Base-by-base conservation (phyloP, 192 early-diverging fungal genomes). In the Phlyctochytrium arcticum region DNA sequence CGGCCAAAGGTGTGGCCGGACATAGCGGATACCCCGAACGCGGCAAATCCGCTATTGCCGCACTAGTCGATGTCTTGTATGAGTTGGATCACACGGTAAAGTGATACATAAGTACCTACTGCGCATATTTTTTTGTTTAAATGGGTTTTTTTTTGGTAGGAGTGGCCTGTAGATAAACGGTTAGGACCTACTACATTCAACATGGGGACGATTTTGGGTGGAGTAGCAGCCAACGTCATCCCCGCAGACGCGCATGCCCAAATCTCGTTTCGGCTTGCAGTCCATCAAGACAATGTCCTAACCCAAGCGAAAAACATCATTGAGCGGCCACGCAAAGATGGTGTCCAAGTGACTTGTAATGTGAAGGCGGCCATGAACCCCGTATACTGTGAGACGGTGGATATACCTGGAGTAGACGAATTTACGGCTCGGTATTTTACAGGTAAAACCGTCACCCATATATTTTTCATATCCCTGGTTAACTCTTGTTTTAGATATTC, bases 181-280 rank as follows among this genome's bases (percentile, higher is more conserved):
- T 71, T 80, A 60, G 78, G 78, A 21, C n/a, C 65, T 35, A 80
- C 78, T 12, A 80, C 78, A 29, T 46, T 80, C 57, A 80, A 80
- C 56, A 64, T 80, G 31, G 78, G 78, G 2, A 57, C 44, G 6
- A 67, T 80, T 54, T 37, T 54, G 21, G 78, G 78, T 35, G 78
- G 78, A 2, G 68, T 80, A 5, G 78, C 78, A 9, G 75, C 75
- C n/a, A 80, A 80, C 47, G 75, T 80, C 47, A 73, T 80, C 10
- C 72, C 78, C 9, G 78, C 71, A 7, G 35, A 62, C 34, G 72
- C 75, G 5, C 57, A 21, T 2, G 75, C 76, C 1, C 72, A 75
- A 34, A 67, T 80, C 48, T 70, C 71, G 17, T 67, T 74, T 68
- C 78, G 78, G 27, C 62, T 80, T 30, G 65, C 78, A 12, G 78